Evolutionary conservation across 2,329 filamentous ascomycete genomes (phyloP).

Genomic region (Botrytis fabae): DNA sequence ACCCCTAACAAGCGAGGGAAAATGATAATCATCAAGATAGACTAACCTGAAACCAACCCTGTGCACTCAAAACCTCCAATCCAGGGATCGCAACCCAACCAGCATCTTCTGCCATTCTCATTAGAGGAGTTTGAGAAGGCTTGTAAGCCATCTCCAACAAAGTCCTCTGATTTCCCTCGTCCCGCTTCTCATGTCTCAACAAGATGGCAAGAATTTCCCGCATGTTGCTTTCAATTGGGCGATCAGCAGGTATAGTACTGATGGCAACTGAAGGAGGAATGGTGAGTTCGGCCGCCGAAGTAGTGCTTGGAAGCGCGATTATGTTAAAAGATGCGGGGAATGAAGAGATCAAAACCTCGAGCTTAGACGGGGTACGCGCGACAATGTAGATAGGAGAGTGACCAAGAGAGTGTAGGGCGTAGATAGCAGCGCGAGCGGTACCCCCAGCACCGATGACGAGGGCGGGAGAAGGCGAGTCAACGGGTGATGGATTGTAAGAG

Average conservation of each 20-base stretch:
- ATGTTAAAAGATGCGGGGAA: slow-evolving; percentile 77
- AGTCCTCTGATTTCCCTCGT: slow-evolving; percentile 49
- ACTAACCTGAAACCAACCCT: slow-evolving; percentile 83
- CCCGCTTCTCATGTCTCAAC: slow-evolving; percentile 46
- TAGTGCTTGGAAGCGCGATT: slow-evolving; percentile 56
- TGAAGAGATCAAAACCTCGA: slow-evolving; percentile 63
- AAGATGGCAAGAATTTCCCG: slow-evolving; percentile 61
- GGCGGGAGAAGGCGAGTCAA: slow-evolving; percentile 51
- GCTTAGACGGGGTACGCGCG: slow-evolving; percentile 71
- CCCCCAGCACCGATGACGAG: slow-evolving; percentile 90
- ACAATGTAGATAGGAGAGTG: slow-evolving; percentile 86
- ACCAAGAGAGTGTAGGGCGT: slow-evolving; percentile 78
- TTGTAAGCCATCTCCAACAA: slow-evolving; percentile 97
- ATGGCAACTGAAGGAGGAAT: slow-evolving; percentile 70
- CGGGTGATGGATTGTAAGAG: slow-evolving; percentile 34
- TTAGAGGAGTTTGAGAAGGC: slow-evolving; percentile 77
- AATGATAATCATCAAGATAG: background rate
- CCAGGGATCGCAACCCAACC: slow-evolving; percentile 86
- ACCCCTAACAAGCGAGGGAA: background rate
- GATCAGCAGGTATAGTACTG: slow-evolving; percentile 87
- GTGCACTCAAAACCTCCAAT: slow-evolving; percentile 83
- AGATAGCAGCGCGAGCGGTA: slow-evolving; percentile 88
- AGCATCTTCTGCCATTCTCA: slow-evolving; percentile 75
- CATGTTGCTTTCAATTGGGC: slow-evolving; percentile 73
- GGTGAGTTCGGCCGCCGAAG: slow-evolving; percentile 52